Base-by-base conservation (phyloP, 2,329 filamentous ascomycete species). In the Aureobasidium sp. region DNA sequence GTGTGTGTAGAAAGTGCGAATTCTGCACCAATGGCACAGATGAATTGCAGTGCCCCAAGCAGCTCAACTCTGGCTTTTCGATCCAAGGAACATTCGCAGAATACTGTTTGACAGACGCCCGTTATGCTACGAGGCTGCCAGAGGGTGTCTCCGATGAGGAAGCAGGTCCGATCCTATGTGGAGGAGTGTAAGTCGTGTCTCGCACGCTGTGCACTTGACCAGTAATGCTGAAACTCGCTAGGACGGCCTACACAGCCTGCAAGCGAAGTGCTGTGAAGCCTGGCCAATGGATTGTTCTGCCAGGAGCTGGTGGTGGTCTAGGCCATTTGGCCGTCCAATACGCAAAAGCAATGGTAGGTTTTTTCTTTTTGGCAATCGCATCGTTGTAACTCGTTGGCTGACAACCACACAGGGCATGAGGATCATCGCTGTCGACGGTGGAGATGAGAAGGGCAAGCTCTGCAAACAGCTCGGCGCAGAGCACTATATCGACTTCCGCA, bases 341-440 rank as follows among this genome's bases (percentile, higher is more conserved):
- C 50, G 70, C 65, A 19, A 70, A 70, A 61, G 69, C 69, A 15
- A 71, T 71, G 67, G 53, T 57, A 0, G 5, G n/a, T 31, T 5
- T 1, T 33, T 15, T 5, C 5, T 33, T 15, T 7, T 27, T 50
- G 9, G 17, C 33, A 24, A 24, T 15, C 22, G 15, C 15, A 22
- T 31, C 5, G 15, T 52, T n/a, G 8, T 3, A 42, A 11, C 15
- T 27, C 2, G 14, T 44, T 24, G 8, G 14, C 29, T 45, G 33
- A 53, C 3, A 11, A 35, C 8, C 14, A 8, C 4, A 9, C 29
- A 57, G 53, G 68, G 68, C 27, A 72, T 76, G 70, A 66, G 71
- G n/a, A 68, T 76, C 33, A 75, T 76, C 49, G 74, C 72, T 29
- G 67, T 76, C 58, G 73, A 76, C 61, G 73, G 73, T 12, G 72